These are phyloP conservation scores for Gillenia trifoliata DNA, from an alignment of 306 rosid genomes.

Conservation along the genomic window DNA sequence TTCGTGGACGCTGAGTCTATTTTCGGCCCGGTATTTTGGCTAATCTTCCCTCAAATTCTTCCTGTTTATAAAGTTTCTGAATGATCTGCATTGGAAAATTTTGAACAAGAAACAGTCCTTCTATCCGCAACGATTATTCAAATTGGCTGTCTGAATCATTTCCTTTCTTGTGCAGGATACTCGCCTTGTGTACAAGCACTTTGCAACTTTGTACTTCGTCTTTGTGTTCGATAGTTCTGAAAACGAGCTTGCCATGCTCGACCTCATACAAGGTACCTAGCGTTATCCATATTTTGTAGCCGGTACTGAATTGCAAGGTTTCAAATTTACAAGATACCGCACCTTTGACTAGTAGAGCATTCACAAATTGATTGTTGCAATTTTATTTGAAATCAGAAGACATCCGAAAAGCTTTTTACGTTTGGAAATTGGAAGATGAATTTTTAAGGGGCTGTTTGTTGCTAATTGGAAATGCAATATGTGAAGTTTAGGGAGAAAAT, in stretches of 20 bases:
- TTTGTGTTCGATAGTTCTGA: conserved; percentile 86
- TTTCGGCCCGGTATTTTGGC: conserved; percentile 59
- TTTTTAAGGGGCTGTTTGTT: not conserved
- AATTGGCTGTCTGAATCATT: not conserved
- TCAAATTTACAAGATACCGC: not conserved
- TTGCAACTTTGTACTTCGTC: conserved; percentile 83
- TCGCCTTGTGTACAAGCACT: conserved; percentile 89
- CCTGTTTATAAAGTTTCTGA: not conserved
- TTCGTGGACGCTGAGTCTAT: conserved; percentile 78
- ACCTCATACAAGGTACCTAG: conserved; percentile 80
- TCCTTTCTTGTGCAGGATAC: conserved; percentile 52
- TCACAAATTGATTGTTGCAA: not conserved
- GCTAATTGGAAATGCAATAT: not conserved
- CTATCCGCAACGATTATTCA: not conserved
- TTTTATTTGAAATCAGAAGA: too few relatives aligned
- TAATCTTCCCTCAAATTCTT: conserved; percentile 1
- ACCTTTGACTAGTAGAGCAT: not conserved
- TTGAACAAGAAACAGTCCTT: not conserved
- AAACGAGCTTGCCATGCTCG: conserved; percentile 97
- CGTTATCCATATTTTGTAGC: not conserved
- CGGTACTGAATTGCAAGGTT: not conserved
- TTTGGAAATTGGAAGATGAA: not conserved
- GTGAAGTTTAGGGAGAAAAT: not conserved
- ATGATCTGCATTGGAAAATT: not conserved
- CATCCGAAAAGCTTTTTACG: not conserved